phyloP scores from a whole-genome alignment of 2,329 filamentous ascomycete genomes.

The Fonsecaea pedrosoi region DNA sequence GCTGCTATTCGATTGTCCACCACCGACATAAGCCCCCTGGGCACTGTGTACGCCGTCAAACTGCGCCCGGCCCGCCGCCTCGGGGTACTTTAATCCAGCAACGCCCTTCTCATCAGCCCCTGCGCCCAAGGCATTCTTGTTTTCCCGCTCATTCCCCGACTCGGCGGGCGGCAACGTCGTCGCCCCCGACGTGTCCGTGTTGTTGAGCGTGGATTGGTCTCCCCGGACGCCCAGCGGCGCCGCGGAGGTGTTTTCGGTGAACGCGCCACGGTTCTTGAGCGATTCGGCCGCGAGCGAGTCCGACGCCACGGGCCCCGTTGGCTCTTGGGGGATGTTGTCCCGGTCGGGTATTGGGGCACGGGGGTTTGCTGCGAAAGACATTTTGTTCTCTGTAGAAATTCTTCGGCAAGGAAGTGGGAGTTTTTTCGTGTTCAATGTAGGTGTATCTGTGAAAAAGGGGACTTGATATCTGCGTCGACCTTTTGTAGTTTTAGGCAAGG shows the following conservation, averaged over 20 bases:
- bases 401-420: neutral
- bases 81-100: constrained; percentile 45
- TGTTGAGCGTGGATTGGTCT: constrained; percentile 62
- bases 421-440: neutral
- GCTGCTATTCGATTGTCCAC: constrained; percentile 26
- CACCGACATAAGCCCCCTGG: constrained; percentile 47
- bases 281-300: constrained; percentile 82
- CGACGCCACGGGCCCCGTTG: constrained; percentile 66
- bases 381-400: neutral
- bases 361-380: constrained; percentile 36
- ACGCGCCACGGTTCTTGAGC: constrained; percentile 63
- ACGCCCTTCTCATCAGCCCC: constrained; percentile 49
- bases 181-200: constrained; percentile 61
- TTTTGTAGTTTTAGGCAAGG: no score
- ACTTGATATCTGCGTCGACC: no score
- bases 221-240: constrained; percentile 59
- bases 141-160: constrained; percentile 55
- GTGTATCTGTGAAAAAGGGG: no score
- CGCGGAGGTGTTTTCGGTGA: constrained; percentile 65
- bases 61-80: constrained; percentile 48
- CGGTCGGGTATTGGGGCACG: constrained; percentile 55
- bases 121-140: constrained; percentile 50
- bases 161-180: constrained; percentile 57
- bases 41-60: constrained; percentile 48
- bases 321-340: constrained; percentile 63